Conservation (phyloP, 2,329 filamentous ascomycete genomes). For the Aschersonia sp. region DNA sequence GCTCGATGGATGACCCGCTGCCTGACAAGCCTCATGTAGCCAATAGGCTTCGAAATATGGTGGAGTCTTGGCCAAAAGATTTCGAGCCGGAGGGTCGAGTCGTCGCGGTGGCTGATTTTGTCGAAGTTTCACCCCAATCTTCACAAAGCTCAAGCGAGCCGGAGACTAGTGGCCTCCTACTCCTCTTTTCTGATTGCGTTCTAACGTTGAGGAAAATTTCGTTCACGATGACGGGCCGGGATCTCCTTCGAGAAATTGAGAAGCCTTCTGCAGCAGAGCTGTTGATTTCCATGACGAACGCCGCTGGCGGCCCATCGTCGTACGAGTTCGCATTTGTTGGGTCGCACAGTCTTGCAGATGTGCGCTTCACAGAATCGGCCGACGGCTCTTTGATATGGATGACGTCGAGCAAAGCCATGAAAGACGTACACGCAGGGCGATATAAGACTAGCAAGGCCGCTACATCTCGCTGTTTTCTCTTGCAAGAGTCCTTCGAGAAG, state of each 20-base stretch:
- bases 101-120: slow-evolving; percentile 66
- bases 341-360: slow-evolving; percentile 52
- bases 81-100: slow-evolving; percentile 64
- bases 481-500: slow-evolving; percentile 64
- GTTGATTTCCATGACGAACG: slow-evolving; percentile 48
- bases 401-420: slow-evolving; percentile 47
- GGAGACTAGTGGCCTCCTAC: slow-evolving; percentile 52
- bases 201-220: slow-evolving; percentile 60
- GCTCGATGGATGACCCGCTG: slow-evolving; percentile 66
- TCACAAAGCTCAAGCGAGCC: slow-evolving; percentile 21
- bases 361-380: slow-evolving; percentile 58
- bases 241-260: slow-evolving; percentile 72
- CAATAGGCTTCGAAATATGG: slow-evolving; percentile 58
- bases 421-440: slow-evolving; percentile 32
- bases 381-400: slow-evolving; percentile 54
- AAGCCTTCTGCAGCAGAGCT: slow-evolving; percentile 54
- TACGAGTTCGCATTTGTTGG: slow-evolving; percentile 66
- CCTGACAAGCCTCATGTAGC: slow-evolving; percentile 60
- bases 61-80: slow-evolving; percentile 61
- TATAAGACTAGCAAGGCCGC: slow-evolving; percentile 27
- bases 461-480: slow-evolving; percentile 52
- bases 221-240: slow-evolving; percentile 53
- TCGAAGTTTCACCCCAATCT: slow-evolving; percentile 64
- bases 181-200: slow-evolving; percentile 74
- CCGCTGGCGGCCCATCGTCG: slow-evolving; percentile 41